Evolutionary conservation across 257 asterid genomes (phyloP).

Genomic region (Nicotiana sylvestris): DNA sequence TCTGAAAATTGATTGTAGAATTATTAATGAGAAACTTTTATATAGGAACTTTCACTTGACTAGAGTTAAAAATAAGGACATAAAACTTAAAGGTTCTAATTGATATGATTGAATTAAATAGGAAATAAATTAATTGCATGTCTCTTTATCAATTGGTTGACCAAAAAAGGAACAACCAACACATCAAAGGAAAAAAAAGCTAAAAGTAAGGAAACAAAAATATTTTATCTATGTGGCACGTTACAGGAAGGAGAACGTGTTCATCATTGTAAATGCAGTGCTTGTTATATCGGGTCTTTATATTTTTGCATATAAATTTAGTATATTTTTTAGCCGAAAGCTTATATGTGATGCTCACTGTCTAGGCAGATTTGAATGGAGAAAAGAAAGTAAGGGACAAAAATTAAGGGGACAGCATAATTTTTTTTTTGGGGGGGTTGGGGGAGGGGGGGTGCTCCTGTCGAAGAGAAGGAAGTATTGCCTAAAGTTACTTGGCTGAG

Average conservation of each 20-base stretch:
- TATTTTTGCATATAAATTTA: background rate
- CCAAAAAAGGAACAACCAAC: background rate
- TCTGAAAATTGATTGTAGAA: background rate
- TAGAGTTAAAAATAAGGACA: background rate
- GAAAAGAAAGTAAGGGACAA: background rate
- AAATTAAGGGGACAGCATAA: background rate
- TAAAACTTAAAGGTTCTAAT: background rate
- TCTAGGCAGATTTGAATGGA: background rate
- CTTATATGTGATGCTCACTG: background rate
- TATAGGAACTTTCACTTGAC: background rate
- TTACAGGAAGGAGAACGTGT: background rate
- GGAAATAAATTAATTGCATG: background rate
- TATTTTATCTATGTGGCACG: background rate
- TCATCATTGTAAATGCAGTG: background rate
- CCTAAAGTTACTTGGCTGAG: constrained; percentile 4
- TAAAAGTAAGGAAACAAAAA: background rate
- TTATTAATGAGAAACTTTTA: background rate
- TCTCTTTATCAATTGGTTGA: background rate
- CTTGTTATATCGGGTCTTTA: too few relatives aligned
- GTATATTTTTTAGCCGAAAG: background rate
- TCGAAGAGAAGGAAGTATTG: background rate
- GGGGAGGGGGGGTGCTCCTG: background rate
- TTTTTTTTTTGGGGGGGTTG: background rate
- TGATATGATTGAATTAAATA: background rate
- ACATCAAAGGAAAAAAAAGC: background rate